phyloP scores from a whole-genome alignment of 1,284 basidiomycete species.

The Schizopora paradoxa region DNA sequence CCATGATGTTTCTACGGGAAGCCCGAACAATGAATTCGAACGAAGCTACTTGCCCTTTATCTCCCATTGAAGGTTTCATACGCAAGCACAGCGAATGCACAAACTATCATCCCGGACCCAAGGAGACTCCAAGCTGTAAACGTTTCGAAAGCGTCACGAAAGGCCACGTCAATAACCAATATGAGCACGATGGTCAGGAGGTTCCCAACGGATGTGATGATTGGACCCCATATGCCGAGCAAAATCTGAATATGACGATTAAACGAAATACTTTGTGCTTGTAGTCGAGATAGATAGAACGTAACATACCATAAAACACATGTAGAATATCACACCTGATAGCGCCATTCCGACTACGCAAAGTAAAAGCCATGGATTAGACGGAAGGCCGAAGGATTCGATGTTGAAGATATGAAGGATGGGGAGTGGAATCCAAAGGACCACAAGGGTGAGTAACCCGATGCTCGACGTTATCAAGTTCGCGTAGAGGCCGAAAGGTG shows the following conservation, averaged over 20 bases:
- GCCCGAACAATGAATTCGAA: too few species aligned
- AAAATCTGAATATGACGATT: constrained; percentile 46
- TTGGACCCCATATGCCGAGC: constrained; percentile 77
- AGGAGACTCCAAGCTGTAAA: constrained; percentile 60
- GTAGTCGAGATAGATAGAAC: constrained; percentile 5
- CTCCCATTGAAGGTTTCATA: constrained; percentile 63
- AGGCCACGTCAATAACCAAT: constrained; percentile 63
- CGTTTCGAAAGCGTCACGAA: constrained; percentile 50
- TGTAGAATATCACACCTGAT: constrained; percentile 69
- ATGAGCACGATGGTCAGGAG: constrained; percentile 81
- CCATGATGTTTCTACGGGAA: too few species aligned
- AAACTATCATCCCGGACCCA: constrained; percentile 65
- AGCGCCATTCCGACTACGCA: constrained; percentile 58
- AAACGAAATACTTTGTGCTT: constrained; percentile 12
- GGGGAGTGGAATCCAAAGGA: constrained; percentile 72
- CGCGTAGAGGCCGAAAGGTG: constrained; percentile 74
- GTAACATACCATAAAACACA: constrained; percentile 63
- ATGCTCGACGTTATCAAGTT: constrained; percentile 68
- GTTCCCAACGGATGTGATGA: constrained; percentile 78
- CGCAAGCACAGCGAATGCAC: constrained; percentile 67
- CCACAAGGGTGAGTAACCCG: constrained; percentile 55
- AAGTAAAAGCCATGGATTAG: constrained; percentile 35
- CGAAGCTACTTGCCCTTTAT: too few species aligned
- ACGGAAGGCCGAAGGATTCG: constrained; percentile 58
- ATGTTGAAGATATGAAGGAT: constrained; percentile 55